Evolutionary conservation across 148 eudicot genomes (phyloP), one percentile per base, ranked within the genome.

Genomic region (Polygonum maritimum): DNA sequence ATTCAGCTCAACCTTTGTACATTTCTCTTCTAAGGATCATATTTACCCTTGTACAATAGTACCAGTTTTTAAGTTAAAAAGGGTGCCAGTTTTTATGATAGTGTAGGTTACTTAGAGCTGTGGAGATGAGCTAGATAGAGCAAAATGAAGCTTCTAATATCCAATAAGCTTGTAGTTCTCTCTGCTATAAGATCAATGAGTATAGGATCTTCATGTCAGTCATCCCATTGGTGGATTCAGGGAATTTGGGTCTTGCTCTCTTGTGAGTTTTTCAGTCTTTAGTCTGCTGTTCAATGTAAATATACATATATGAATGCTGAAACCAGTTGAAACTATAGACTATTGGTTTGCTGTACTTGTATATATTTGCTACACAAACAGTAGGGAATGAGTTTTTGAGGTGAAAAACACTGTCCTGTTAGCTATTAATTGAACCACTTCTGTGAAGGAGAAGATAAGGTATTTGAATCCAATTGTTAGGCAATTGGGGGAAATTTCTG

Each of bases 161-260:
- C 10, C 36, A 60, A 22, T 60, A 60, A 60, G 69, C 69, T 62
- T 62, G 41, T 65, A 41, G 41, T 65, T 65, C n/a, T 65, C n/a
- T 13, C 71, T 65, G 44, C 71, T 35, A 65, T 44, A 44, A 35
- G 41, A 35, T 63, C 35, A 63, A 5, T 63, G 1, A 44, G 47
- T 44, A 33, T 60, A 63, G 70, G 70, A 13, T 63, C 5, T 54
- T 54, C 52, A 48, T 19, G 60, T n/a, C 22, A n/a, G 16, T 7
- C 9, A 18, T 26, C 18, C 10, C 18, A 55, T 55, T 55, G 60
- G 60, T 58, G 65, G 21, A 58, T 58, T 22, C 22, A 22, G 65
- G 65, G 31, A 7, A 7, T 58, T n/a, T 21, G 21, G 13, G 9
- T 58, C 65, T 21, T 55, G 11, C 6, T n/a, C 62, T 21, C 35